Conservation (phyloP, 208 protist genomes). For the Histomonas meleagridis region DNA sequence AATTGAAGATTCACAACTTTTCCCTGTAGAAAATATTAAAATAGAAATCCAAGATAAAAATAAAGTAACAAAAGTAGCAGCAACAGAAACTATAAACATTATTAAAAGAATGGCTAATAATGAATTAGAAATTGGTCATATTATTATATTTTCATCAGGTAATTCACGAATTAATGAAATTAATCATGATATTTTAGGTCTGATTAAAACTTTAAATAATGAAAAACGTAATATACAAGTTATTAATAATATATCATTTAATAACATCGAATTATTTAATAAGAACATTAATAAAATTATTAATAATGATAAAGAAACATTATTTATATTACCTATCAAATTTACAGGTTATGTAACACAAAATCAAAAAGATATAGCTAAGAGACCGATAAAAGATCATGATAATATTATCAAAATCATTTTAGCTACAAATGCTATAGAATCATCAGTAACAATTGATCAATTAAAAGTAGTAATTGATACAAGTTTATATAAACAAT, state of each 20-base stretch:
- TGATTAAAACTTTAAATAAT: neutral
- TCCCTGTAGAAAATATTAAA: neutral
- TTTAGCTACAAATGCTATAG: conserved; percentile 11
- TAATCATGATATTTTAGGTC: neutral
- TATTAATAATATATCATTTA: neutral
- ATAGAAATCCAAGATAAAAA: neutral
- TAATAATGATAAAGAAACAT: neutral
- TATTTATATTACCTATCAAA: neutral
- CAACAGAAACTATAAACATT: neutral
- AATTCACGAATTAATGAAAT: neutral
- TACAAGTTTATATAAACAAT: neutral
- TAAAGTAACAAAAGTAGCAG: neutral
- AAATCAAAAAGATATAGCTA: neutral
- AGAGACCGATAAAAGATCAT: neutral
- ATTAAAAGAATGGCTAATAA: neutral
- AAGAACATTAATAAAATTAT: too few species aligned
- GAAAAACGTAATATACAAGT: neutral
- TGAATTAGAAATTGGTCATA: neutral
- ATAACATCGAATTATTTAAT: neutral
- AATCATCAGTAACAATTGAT: conserved; percentile 30
- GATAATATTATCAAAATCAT: neutral
- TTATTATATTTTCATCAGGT: neutral
- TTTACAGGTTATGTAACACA: neutral
- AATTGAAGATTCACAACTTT: neutral
- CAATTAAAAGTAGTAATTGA: neutral